These are phyloP conservation scores for grape (Vitis vinifera) DNA, from an alignment of 164 flowering plant genomes.

Conservation along the genomic window ASM3070453v1 NC_081806.1:549001-549500, in stretches of 20 bases:
- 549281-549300: slow-evolving; percentile 43
- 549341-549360: slow-evolving; percentile 24
- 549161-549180: slow-evolving; percentile 66
- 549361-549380: slow-evolving; percentile 55
- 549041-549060: slow-evolving; percentile 67
- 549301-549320: slow-evolving; percentile 48
- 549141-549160: slow-evolving; percentile 71
- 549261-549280: slow-evolving; percentile 71
- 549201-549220: slow-evolving; percentile 68
- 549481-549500: too few species aligned
- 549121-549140: slow-evolving; percentile 62
- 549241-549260: slow-evolving; percentile 38
- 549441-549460: slow-evolving; percentile 15
- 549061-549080: slow-evolving; percentile 64
- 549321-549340: slow-evolving; percentile 57
- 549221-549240: slow-evolving; percentile 52
- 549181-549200: slow-evolving; percentile 56
- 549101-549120: slow-evolving; percentile 74
- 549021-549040: slow-evolving; percentile 71
- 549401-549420: slow-evolving; percentile 53
- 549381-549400: slow-evolving; percentile 52
- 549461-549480: too few species aligned
- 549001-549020: slow-evolving; percentile 60
- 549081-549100: slow-evolving; percentile 69
- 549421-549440: slow-evolving; percentile 58